A percentile compares a stretch with the other conserved stretches of the same genome.
phyloP scores from a whole-genome alignment of 352 stramenopile species.

The Pythium aquatile region DNA sequence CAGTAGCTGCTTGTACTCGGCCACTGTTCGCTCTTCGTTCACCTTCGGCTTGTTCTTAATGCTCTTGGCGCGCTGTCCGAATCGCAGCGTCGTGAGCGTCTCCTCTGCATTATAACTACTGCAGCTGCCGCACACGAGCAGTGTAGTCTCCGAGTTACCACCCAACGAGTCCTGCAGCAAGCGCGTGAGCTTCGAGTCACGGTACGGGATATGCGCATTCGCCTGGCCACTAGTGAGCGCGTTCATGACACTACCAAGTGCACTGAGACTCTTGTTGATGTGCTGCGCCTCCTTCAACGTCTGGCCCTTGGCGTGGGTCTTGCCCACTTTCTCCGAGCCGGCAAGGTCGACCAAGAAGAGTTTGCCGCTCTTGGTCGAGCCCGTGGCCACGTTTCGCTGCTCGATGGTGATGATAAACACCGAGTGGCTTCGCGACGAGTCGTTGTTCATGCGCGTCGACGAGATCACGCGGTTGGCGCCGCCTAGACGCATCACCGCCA shows the following conservation, averaged over 20 bases:
- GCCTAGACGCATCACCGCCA: conserved; percentile 86
- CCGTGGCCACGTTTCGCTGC: conserved; percentile 62
- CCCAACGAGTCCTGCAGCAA: conserved; percentile 85
- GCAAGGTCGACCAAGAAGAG: conserved; percentile 88
- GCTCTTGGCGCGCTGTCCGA: conserved; percentile 68
- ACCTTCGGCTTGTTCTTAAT: conserved; percentile 83
- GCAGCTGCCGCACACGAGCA: conserved; percentile 64
- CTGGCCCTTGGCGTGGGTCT: conserved; percentile 89
- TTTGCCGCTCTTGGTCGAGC: conserved; percentile 85
- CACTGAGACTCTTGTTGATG: conserved; percentile 92
- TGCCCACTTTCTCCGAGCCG: conserved; percentile 73
- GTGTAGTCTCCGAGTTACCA: conserved; percentile 68
- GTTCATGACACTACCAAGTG: conserved; percentile 44
- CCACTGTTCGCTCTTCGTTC: conserved; percentile 89
- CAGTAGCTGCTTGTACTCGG: conserved; percentile 66
- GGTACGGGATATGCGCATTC: conserved; percentile 91
- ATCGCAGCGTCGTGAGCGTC: conserved; percentile 73
- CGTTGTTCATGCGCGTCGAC: conserved; percentile 90
- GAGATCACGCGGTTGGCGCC: conserved; percentile 91
- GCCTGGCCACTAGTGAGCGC: conserved; percentile 79
- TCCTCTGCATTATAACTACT: conserved; percentile 74
- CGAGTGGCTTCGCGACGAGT: conserved; percentile 91
- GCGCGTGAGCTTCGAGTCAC: conserved; percentile 87
- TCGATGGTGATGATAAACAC: conserved; percentile 98
- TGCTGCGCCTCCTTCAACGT: conserved; percentile 85